Evolutionary conservation across 345 rosid genomes (phyloP).

Genomic region (Eucalyptus leucophloia): DNA sequence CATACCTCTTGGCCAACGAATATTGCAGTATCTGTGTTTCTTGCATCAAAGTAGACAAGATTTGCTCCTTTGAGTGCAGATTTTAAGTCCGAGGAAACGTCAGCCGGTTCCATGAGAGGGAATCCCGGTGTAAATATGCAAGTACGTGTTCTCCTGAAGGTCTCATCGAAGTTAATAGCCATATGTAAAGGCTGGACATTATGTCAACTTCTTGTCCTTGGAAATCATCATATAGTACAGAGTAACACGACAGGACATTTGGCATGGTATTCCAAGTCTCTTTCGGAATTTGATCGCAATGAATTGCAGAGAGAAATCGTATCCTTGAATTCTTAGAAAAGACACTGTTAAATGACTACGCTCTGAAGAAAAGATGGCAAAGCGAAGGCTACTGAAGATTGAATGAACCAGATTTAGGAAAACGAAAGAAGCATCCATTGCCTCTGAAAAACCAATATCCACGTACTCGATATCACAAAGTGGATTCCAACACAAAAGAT

Average conservation of each 20-base stretch:
- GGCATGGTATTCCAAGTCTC: neutral
- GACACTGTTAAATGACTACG: neutral
- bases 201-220: neutral
- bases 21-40: constrained; percentile 55
- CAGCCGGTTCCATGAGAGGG: constrained; percentile 59
- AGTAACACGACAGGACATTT: neutral
- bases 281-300: neutral
- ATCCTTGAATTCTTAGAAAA: neutral
- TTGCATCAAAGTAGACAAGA: constrained; percentile 59
- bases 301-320: neutral
- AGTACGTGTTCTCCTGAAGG: constrained; percentile 80
- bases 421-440: neutral
- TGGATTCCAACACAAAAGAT: neutral
- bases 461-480: neutral
- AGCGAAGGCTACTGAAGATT: neutral
- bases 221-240: neutral
- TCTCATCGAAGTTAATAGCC: neutral
- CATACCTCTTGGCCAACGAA: constrained; percentile 63
- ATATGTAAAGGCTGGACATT: neutral
- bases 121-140: constrained; percentile 83
- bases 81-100: constrained; percentile 34
- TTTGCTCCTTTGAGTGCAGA: constrained; percentile 54
- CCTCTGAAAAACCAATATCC: neutral
- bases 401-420: neutral
- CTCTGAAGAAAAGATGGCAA: neutral